These are phyloP conservation scores for Cercophora newfieldiana DNA, from an alignment of 495 filamentous ascomycete species.

Conservation along the genomic window DNA sequence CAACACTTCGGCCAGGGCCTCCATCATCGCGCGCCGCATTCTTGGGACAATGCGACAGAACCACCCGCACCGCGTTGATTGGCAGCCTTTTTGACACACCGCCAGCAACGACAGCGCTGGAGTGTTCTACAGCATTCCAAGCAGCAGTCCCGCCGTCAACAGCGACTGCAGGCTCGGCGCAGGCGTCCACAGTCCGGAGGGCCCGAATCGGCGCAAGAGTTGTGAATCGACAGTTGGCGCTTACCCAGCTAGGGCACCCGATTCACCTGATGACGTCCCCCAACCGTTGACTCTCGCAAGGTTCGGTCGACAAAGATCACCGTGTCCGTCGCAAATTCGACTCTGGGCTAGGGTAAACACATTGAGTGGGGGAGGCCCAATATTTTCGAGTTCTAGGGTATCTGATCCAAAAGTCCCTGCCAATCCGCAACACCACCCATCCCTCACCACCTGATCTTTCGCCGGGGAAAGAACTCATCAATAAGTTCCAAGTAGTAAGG, in stretches of 20 bases:
- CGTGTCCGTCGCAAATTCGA: not conserved
- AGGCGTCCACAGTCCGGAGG: no score
- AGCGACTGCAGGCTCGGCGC: no score
- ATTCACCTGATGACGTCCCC: not conserved
- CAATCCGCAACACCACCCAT: not conserved
- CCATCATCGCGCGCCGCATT: not conserved
- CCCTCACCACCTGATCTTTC: slow-evolving; percentile 69
- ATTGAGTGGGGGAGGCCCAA: no score
- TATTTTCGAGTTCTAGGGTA: no score
- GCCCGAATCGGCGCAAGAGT: no score
- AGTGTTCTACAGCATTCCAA: not conserved
- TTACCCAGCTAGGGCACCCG: no score
- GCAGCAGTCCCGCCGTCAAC: no score
- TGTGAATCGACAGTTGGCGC: no score
- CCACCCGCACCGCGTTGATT: not conserved
- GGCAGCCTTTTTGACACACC: not conserved
- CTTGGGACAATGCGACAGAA: not conserved
- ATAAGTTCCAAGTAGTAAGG: slow-evolving; percentile 84
- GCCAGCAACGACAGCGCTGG: not conserved
- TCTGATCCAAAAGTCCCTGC: no score
- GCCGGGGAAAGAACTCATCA: slow-evolving; percentile 79
- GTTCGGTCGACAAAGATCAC: not conserved
- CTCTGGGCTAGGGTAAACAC: no score
- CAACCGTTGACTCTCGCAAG: not conserved
- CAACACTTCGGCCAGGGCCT: not conserved